A percentile compares a stretch with the other conserved stretches of the same genome.
phyloP scores from a whole-genome alignment of 2,329 filamentous ascomycete genomes.

The Akanthomyces lecanii region DNA sequence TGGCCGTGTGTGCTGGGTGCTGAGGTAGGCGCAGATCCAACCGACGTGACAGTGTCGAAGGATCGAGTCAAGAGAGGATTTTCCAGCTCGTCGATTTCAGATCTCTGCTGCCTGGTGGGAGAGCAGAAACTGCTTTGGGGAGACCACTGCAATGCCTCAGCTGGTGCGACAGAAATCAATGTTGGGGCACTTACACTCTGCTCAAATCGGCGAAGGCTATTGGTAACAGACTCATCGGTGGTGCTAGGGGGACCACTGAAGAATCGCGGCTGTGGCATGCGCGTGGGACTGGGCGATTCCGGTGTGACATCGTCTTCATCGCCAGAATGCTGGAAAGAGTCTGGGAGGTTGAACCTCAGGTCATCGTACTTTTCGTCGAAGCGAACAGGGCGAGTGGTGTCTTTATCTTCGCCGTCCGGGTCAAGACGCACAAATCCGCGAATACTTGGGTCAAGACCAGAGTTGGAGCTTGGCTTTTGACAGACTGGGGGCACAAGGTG shows the following conservation, averaged over 20 bases:
- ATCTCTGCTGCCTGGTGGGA: slow-evolving; percentile 2
- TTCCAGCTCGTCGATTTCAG: slow-evolving; percentile 7
- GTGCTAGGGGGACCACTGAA: neutral
- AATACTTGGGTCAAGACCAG: slow-evolving; percentile 24
- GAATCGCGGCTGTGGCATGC: neutral
- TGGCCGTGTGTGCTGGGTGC: neutral
- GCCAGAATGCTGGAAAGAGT: slow-evolving; percentile 18
- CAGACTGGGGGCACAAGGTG: slow-evolving; percentile 37
- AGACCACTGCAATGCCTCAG: slow-evolving; percentile 8
- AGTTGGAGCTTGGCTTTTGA: slow-evolving; percentile 24
- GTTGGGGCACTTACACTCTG: slow-evolving; percentile 7
- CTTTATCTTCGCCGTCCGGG: slow-evolving; percentile 23
- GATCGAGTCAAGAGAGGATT: slow-evolving; percentile 11
- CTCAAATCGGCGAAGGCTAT: slow-evolving; percentile 2
- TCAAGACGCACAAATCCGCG: slow-evolving; percentile 32
- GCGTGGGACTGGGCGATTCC: neutral
- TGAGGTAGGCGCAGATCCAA: slow-evolving; percentile 4
- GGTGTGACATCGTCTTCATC: slow-evolving; percentile 7
- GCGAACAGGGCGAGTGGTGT: slow-evolving; percentile 27
- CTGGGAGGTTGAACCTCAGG: slow-evolving; percentile 29
- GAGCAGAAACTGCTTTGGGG: slow-evolving; percentile 11
- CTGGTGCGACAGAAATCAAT: no score
- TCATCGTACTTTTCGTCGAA: slow-evolving; percentile 33
- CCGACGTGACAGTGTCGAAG: slow-evolving; percentile 8
- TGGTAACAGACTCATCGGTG: slow-evolving; percentile 11